A percentile compares a stretch with the other conserved stretches of the same genome.
phyloP scores from a whole-genome alignment of 2,329 filamentous ascomycete species.

The Neofusicoccum kwambonambiense region DNA sequence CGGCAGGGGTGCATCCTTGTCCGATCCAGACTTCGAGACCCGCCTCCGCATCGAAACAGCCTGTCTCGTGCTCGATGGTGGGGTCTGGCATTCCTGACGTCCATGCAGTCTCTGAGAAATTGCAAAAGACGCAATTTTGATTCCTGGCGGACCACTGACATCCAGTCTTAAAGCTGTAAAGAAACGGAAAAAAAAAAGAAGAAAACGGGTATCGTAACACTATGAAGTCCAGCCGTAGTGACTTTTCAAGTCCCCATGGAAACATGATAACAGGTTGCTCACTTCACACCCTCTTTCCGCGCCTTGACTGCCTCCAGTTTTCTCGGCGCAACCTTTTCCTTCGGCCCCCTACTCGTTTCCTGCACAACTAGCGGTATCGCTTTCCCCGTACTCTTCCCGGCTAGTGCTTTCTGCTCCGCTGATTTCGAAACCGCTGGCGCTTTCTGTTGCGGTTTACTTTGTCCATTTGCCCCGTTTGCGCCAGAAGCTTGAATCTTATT shows the following conservation, averaged over 20 bases:
- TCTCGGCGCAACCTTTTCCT: slow-evolving; percentile 5
- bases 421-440: background rate
- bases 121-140: too few relatives aligned
- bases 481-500: background rate
- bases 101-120: too few relatives aligned
- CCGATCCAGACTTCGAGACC: background rate
- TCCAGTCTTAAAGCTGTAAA: background rate
- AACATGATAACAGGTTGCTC: background rate
- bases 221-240: background rate
- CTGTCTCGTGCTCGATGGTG: background rate
- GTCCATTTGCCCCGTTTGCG: background rate
- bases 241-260: background rate
- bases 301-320: background rate
- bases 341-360: slow-evolving; percentile 11
- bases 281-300: background rate
- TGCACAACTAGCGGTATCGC: slow-evolving; percentile 5
- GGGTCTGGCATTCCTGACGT: background rate
- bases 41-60: background rate
- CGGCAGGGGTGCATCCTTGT: background rate
- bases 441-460: background rate
- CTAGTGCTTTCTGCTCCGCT: background rate
- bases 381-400: background rate
- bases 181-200: too few relatives aligned
- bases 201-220: background rate
- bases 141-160: too few relatives aligned